Base-by-base conservation (phyloP, 345 rosid genomes). In the Lumnitzera littorea region DNA sequence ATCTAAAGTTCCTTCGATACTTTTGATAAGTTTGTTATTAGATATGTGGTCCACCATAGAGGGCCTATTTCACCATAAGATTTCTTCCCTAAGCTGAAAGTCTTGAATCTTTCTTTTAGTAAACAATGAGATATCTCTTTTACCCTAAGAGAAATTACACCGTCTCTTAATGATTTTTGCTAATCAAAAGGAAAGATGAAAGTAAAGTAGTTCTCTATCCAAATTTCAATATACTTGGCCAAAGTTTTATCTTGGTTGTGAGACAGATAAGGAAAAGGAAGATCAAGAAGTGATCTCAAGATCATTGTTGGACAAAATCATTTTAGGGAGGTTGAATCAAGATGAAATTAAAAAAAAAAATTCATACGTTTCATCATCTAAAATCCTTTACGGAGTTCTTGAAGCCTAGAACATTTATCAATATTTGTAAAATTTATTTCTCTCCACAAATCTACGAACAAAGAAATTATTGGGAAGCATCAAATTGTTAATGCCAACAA, bases 61-160 rank as follows among this genome's bases (percentile, higher is more conserved):
- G 36, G 83, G 74, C 24, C 85, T 46, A 68, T 63, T 50, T 72
- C 64, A 43, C 80, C 72, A 69, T 80, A 70, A 6, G 84, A 71
- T 0, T n/a, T 31, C 6, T 47, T 29, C 20, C 48, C 59, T 17
- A 27, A 53, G 60, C 55, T 50, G 47, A 16, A 58, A 46, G 15
- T 20, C 31, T 68, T 51, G 23, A 50, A 47, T 14, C 54, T 64
- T 46, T 72, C 78, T 51, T 58, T 63, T 16, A 74, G 65, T 24
- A 74, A 23, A 46, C 61, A 53, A 49, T 55, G 59, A 29, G 52
- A 67, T 15, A 55, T 46, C 60, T 70, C 72, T 15, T 62, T 74
- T 67, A 63, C 67, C 60, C 80, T 69, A 27, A 78, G 57, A 51
- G 58, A 65, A 52, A 80, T 46, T 67, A 78, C 58, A 24, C 70